Percentiles rank a stretch among this genome's conserved stretches.
phyloP scores from a whole-genome alignment of 352 stramenopile species.

The Phytophthora hibernalis region DNA sequence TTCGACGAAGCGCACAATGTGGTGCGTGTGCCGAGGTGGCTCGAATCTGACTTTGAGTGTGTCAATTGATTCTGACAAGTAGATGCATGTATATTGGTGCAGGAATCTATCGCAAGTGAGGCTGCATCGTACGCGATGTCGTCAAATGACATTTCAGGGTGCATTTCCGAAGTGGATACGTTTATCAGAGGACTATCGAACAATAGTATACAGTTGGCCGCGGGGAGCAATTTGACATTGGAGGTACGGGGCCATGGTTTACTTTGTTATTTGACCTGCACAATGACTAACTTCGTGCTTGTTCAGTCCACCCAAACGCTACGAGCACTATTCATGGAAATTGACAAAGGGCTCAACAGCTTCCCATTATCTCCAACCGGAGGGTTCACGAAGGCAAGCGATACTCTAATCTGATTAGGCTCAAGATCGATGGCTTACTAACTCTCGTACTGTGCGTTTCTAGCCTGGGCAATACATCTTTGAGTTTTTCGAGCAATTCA shows the following conservation, averaged over 20 bases:
- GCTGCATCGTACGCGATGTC: conserved; percentile 97
- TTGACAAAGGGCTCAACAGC: conserved; percentile 81
- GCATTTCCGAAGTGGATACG: conserved; percentile 93
- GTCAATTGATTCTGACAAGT: not conserved
- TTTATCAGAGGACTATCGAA: conserved; percentile 77
- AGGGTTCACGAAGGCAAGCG: conserved; percentile 81
- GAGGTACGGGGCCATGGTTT: conserved; percentile 51
- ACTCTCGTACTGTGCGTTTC: not conserved
- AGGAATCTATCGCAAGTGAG: conserved; percentile 93
- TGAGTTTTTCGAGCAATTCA: conserved; percentile 91
- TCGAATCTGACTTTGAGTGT: not conserved
- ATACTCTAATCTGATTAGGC: not conserved
- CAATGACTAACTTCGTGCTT: conserved; percentile 21
- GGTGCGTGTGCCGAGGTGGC: conserved; percentile 50
- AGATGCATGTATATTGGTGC: not conserved
- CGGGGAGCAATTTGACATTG: conserved; percentile 58
- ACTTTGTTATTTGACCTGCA: not conserved
- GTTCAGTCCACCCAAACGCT: conserved; percentile 79
- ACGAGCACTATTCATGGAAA: conserved; percentile 84
- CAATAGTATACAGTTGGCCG: conserved; percentile 58
- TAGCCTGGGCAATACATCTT: conserved; percentile 91
- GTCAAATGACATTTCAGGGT: conserved; percentile 93
- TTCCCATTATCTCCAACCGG: conserved; percentile 78
- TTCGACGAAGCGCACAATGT: conserved; percentile 99
- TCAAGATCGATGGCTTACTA: not conserved